Percentiles rank a stretch among this genome's conserved stretches.
phyloP scores from a whole-genome alignment of 495 filamentous ascomycete genomes.

The Bacidia gigantensis region DNA sequence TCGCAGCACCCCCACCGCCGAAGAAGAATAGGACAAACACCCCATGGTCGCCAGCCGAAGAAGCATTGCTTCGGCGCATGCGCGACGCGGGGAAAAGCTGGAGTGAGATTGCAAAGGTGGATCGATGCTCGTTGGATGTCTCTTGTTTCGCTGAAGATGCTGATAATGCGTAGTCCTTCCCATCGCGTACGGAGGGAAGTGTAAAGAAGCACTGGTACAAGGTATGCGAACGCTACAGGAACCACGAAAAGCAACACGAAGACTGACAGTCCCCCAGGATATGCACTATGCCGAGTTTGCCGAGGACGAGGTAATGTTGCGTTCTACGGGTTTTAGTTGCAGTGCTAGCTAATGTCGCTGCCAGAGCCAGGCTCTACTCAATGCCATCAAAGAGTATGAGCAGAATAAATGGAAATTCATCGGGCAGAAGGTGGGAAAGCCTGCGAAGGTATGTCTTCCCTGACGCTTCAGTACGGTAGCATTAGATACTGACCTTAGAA shows the following conservation, averaged over 20 bases:
- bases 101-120: constrained; percentile 94
- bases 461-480: no score
- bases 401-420: constrained; percentile 97
- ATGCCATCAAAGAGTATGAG: constrained; percentile 97
- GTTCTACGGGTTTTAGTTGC: not conserved
- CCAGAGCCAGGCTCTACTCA: constrained; percentile 71
- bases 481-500: constrained; percentile 8
- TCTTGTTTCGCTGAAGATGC: constrained; percentile 2
- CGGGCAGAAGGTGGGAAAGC: constrained; percentile 91
- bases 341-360: constrained; percentile 20
- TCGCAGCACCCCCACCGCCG: constrained; percentile 37
- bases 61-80: constrained; percentile 84
- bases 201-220: constrained; percentile 99
- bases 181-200: constrained; percentile 82
- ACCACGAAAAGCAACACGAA: constrained; percentile 1
- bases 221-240: constrained; percentile 33
- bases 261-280: constrained; percentile 39
- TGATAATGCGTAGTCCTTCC: constrained; percentile 56
- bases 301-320: constrained; percentile 73
- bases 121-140: not conserved
- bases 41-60: constrained; percentile 91
- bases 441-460: constrained; percentile 60
- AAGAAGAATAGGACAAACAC: constrained; percentile 90
- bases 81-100: constrained; percentile 85
- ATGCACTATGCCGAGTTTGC: constrained; percentile 99